Percentiles rank a stretch among this genome's conserved stretches.
Conservation (phyloP, 1,139 yeast genomes). For the Meyerozyma smithsonii region DNA sequence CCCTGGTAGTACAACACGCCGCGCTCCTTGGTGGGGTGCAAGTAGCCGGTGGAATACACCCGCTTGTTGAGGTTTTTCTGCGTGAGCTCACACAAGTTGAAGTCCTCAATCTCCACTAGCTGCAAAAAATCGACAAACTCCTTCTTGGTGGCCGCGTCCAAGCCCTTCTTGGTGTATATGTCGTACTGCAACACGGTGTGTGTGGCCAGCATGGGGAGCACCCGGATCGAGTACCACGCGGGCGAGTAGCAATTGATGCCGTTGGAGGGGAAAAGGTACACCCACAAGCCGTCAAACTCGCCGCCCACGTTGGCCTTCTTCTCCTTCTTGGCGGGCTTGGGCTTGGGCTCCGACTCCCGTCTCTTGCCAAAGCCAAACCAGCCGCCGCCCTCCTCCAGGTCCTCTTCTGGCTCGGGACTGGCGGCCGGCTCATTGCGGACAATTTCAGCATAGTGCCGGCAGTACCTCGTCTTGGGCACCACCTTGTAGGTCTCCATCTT, state of each 20-base stretch:
- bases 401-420: slow-evolving; percentile 65
- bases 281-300: slow-evolving; percentile 57
- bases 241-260: slow-evolving; percentile 63
- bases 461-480: slow-evolving; percentile 53
- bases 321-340: slow-evolving; percentile 6
- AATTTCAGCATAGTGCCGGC: slow-evolving; percentile 78
- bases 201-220: slow-evolving; percentile 47
- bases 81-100: slow-evolving; percentile 51
- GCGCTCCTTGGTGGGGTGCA: slow-evolving; percentile 54
- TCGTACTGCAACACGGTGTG: slow-evolving; percentile 57
- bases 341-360: slow-evolving; percentile 15
- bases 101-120: slow-evolving; percentile 57
- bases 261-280: slow-evolving; percentile 53
- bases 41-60: slow-evolving; percentile 50
- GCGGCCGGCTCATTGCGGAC: slow-evolving; percentile 73
- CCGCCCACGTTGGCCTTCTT: slow-evolving; percentile 50
- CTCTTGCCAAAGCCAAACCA: slow-evolving; percentile 52
- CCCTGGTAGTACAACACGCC: slow-evolving; percentile 57
- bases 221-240: slow-evolving; percentile 62
- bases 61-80: slow-evolving; percentile 60
- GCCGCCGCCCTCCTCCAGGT: slow-evolving; percentile 27
- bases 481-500: slow-evolving; percentile 63
- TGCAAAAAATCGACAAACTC: slow-evolving; percentile 62
- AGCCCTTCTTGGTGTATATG: slow-evolving; percentile 56
- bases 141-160: slow-evolving; percentile 45